Percentiles rank a stretch among this genome's conserved stretches.
Evolutionary conservation across 805 yeast genomes (phyloP).

Genomic region (Wickerhamiella cacticola): DNA sequence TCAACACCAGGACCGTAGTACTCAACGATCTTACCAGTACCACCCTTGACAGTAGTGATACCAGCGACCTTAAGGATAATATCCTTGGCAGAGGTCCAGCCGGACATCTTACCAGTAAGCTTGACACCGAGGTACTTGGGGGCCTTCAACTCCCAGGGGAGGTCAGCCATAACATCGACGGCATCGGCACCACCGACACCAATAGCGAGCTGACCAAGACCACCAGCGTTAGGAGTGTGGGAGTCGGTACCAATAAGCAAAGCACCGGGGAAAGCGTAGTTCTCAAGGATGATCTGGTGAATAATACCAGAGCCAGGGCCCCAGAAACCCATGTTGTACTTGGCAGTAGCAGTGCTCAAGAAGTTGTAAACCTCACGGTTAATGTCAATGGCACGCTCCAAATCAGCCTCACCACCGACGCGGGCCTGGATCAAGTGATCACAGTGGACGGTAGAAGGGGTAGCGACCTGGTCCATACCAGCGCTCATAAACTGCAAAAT

Average conservation of each 20-base stretch:
- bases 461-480: conserved; percentile 80
- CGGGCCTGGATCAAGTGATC: conserved; percentile 96
- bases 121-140: conserved; percentile 93
- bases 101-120: conserved; percentile 79
- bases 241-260: conserved; percentile 94
- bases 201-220: conserved; percentile 92
- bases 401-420: conserved; percentile 76
- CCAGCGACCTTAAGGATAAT: conserved; percentile 89
- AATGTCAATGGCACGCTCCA: conserved; percentile 71
- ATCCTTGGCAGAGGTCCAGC: conserved; percentile 97
- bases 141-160: conserved; percentile 96
- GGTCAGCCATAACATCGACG: conserved; percentile 87
- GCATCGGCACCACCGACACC: conserved; percentile 99
- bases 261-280: conserved; percentile 96
- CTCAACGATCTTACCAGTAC: conserved; percentile 94
- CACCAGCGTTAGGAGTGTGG: conserved; percentile 98
- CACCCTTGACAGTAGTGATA: conserved; percentile 91
- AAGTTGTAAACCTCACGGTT: conserved; percentile 94
- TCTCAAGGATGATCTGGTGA: conserved; percentile 92
- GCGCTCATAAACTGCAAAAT: conserved; percentile 93
- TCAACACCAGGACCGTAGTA: conserved; percentile 93
- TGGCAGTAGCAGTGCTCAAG: conserved; percentile 78
- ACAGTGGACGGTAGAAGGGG: conserved; percentile 94
- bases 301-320: conserved; percentile 98
- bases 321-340: conserved; percentile 97